These are phyloP conservation scores for Tanacetum coccineum DNA, from an alignment of 129 eudicot genomes.

Conservation along the genomic window DNA sequence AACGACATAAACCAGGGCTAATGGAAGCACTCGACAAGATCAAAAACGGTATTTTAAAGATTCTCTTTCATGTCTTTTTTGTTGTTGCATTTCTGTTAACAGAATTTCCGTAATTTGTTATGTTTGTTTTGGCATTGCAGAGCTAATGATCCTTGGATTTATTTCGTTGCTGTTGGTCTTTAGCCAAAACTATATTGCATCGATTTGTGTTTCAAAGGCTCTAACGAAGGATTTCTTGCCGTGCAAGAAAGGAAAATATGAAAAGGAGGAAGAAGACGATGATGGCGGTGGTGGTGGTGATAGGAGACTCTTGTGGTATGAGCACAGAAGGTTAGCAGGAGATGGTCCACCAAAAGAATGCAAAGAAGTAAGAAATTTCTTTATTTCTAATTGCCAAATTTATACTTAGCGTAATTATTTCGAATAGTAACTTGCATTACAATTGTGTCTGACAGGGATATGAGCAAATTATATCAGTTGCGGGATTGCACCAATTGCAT, in stretches of 20 bases:
- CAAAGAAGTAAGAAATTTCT: slow-evolving; percentile 32
- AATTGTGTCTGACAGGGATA: slow-evolving; percentile 42
- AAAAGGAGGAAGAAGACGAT: slow-evolving; percentile 4
- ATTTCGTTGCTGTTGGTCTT: slow-evolving; percentile 79
- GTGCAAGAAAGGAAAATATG: slow-evolving; percentile 30
- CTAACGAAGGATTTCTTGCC: slow-evolving; percentile 77
- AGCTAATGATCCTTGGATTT: slow-evolving; percentile 93
- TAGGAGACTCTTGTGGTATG: slow-evolving; percentile 67
- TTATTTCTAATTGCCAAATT: not conserved
- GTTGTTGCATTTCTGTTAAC: not conserved
- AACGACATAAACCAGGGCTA: slow-evolving; percentile 59
- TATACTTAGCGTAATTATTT: not conserved
- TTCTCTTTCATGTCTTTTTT: not conserved
- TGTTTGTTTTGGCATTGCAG: slow-evolving; percentile 41
- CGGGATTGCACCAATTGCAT: slow-evolving; percentile 86
- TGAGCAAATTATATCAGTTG: slow-evolving; percentile 67
- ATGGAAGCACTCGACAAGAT: slow-evolving; percentile 83
- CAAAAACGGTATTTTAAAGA: slow-evolving; percentile 53
- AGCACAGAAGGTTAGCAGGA: slow-evolving; percentile 59
- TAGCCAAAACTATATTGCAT: slow-evolving; percentile 66
- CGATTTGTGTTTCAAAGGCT: slow-evolving; percentile 51
- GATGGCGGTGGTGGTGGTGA: slow-evolving; percentile 20
- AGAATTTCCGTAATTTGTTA: not conserved
- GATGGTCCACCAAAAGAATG: slow-evolving; percentile 36
- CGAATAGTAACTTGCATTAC: not conserved